Base-by-base conservation (phyloP, 129 eudicot species). In the Helianthus tuberosus region DNA sequence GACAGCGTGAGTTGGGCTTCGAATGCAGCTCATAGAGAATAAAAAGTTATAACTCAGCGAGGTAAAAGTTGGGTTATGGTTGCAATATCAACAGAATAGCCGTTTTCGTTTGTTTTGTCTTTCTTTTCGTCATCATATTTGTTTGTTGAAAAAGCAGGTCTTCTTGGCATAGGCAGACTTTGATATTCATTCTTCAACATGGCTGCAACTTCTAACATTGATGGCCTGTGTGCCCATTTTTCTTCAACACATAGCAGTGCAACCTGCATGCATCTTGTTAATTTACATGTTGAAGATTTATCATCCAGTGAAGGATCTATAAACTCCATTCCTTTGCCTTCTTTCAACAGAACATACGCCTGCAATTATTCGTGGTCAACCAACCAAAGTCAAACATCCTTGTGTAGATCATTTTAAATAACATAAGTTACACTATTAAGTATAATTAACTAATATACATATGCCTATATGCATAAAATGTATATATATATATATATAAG, bases 171-270 rank as follows among this genome's bases (percentile, higher is more conserved):
- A 12, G 73, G 73, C 20, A 75, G 46, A 65, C 57, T 65, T 10
- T 50, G 73, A 65, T 38, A 23, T 75, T 75, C 73, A 8, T 65
- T 75, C 11, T 44, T 75, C 9, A 75, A 14, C 47, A 65, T 75
- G 7, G 66, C 72, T 52, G 79, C 65, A 41, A 65, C 73, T 64
- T 75, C 66, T 65, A 75, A 75, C 66, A 75, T 67, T 9, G 66
- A 64, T 64, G 79, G 79, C 44, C 73, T 75, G 4, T 75, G 55
- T 65, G 14, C 46, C 79, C 79, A 75, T 39, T 52, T 75, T 51
- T 75, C 79, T 51, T 75, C 73, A 10, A 75, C 79, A 41, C 79
- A 75, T 12, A 75, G 72, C 46, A 75, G 46, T 0, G 79, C 79
- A 6, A 75, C 79, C n/a, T 75, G 66, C 46, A 52, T 64, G 64